These are phyloP conservation scores for Leishmania gerbilli DNA, from an alignment of 208 protist genomes.

Conservation along the genomic window DNA sequence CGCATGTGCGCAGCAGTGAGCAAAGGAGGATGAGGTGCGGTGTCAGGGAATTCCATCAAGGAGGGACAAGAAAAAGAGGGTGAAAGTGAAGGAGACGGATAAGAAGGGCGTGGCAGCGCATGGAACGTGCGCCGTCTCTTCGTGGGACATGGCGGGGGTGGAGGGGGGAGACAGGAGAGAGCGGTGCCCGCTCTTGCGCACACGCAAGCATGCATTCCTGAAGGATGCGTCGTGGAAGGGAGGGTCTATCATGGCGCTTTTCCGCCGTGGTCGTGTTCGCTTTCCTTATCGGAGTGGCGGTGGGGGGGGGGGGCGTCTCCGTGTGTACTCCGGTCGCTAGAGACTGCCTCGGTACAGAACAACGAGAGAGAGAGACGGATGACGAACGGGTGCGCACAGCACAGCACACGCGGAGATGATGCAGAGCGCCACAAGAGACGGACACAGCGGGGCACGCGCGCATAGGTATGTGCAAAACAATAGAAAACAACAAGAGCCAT, in stretches of 20 bases:
- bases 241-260: not conserved
- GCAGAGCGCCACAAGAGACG: not conserved
- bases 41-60: not conserved
- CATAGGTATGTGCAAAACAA: not conserved
- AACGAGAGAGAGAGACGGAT: not conserved
- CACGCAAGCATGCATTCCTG: not conserved
- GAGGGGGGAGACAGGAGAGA: not conserved
- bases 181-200: not conserved
- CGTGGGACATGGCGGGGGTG: not conserved
- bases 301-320: not conserved
- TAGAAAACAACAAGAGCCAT: not conserved
- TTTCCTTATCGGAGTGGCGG: not conserved
- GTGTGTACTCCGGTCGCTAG: not conserved
- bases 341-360: not conserved
- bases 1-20: not conserved
- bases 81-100: conserved; percentile 44
- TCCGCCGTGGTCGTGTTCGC: not conserved
- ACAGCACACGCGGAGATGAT: no score
- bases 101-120: conserved; percentile 26
- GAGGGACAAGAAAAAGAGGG: conserved; percentile 63
- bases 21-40: not conserved
- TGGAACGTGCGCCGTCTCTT: not conserved
- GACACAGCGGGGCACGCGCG: not conserved
- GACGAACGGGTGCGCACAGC: no score
- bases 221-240: not conserved